Evolutionary conservation across 495 filamentous ascomycete genomes (phyloP).

Genomic region (Aspergillus campestris): DNA sequence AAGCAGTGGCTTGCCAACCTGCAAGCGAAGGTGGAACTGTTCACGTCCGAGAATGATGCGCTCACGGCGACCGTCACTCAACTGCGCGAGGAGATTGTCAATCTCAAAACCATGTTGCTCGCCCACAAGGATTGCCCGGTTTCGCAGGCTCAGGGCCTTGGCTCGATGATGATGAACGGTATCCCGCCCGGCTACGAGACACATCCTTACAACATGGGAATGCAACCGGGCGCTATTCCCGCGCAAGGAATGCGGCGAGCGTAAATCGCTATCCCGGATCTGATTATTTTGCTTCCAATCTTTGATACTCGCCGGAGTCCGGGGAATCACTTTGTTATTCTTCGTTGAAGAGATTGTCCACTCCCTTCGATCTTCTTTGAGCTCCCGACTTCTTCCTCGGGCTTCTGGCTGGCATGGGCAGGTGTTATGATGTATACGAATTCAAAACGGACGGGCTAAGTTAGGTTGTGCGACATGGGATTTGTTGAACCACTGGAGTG

Average conservation of each 20-base stretch:
- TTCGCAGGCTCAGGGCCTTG: conserved; percentile 76
- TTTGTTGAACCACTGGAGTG: conserved; percentile 22
- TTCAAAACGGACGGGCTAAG: conserved; percentile 29
- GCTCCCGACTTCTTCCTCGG: conserved; percentile 13
- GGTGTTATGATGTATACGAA: conserved; percentile 40
- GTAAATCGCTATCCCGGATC: not conserved
- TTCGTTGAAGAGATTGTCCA: not conserved
- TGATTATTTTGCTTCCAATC: not conserved
- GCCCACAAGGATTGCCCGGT: conserved; percentile 97
- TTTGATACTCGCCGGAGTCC: too few relatives aligned
- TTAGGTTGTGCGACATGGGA: conserved; percentile 22
- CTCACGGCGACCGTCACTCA: conserved; percentile 73
- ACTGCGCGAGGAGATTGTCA: conserved; percentile 89
- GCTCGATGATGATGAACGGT: conserved; percentile 57
- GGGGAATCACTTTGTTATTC: too few relatives aligned
- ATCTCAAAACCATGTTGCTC: conserved; percentile 84
- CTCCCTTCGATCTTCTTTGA: conserved; percentile 16
- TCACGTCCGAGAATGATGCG: conserved; percentile 81
- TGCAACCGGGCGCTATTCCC: conserved; percentile 33
- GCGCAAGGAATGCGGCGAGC: conserved; percentile 31
- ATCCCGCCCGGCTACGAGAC: conserved; percentile 31
- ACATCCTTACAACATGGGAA: conserved; percentile 35
- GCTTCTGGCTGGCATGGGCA: conserved; percentile 29
- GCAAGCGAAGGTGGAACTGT: conserved; percentile 90
- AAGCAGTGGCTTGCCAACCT: conserved; percentile 98